Percentiles rank a stretch among this genome's conserved stretches.
phyloP scores from a whole-genome alignment of 345 rosid genomes.

The Hypericum perforatum region DNA sequence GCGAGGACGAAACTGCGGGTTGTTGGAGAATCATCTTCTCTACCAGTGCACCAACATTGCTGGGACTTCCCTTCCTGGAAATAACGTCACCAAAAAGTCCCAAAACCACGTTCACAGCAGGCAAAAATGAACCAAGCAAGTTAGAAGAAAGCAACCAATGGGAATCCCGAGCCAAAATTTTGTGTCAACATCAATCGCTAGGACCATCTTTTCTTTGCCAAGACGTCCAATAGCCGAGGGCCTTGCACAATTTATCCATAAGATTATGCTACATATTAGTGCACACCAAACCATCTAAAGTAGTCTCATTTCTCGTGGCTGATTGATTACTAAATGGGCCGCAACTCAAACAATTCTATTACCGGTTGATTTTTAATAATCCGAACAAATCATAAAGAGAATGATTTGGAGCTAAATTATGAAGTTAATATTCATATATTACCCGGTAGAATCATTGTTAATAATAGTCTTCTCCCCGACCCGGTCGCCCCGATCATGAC shows the following conservation, averaged over 20 bases:
- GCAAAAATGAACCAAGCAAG: constrained; percentile 11
- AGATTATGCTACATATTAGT: too few species aligned
- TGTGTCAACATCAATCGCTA: not conserved
- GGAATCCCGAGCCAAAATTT: constrained; percentile 21
- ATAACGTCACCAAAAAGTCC: constrained; percentile 21
- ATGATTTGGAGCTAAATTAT: too few species aligned
- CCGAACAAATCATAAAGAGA: too few species aligned
- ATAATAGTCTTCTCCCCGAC: constrained; percentile 15
- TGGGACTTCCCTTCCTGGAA: constrained; percentile 20
- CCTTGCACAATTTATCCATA: too few species aligned
- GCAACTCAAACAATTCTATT: too few species aligned
- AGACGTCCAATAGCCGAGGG: too few species aligned
- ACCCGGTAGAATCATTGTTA: constrained; percentile 39
- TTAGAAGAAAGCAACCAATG: constrained; percentile 2
- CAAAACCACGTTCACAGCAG: constrained; percentile 15
- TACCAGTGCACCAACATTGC: constrained; percentile 25
- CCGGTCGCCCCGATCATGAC: constrained; percentile 6
- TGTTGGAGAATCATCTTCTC: constrained; percentile 16
- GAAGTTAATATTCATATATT: constrained; percentile 19
- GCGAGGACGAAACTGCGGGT: constrained; percentile 19
- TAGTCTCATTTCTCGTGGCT: too few species aligned
- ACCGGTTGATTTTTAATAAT: too few species aligned
- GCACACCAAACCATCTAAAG: too few species aligned
- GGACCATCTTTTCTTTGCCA: too few species aligned
- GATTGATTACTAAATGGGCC: too few species aligned